A percentile compares a stretch with the other conserved stretches of the same genome.
phyloP scores from a whole-genome alignment of 2,329 filamentous ascomycete species.

The Metarhizium sp. region DNA sequence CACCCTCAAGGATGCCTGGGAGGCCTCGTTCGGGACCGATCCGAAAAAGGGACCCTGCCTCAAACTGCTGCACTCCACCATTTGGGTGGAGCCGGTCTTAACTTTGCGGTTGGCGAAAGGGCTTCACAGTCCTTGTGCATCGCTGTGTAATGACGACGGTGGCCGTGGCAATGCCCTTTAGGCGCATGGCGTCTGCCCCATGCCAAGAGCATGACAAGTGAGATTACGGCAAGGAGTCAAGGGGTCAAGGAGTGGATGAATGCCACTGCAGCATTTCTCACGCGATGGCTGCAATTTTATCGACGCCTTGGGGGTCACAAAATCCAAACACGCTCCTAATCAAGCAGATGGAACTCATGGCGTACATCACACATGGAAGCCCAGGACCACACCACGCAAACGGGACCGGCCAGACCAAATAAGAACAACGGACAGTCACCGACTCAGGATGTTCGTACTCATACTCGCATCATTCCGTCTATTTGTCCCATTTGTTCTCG shows the following conservation, averaged over 20 bases:
- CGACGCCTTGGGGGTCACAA: background rate
- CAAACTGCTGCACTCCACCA: background rate
- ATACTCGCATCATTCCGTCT: background rate
- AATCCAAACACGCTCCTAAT: background rate
- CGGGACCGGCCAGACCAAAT: background rate
- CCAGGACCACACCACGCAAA: background rate
- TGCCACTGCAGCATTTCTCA: background rate
- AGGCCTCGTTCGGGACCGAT: slow-evolving; percentile 8
- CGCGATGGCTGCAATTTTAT: background rate
- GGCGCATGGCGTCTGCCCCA: background rate
- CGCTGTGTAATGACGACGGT: slow-evolving; percentile 2
- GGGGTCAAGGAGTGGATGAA: background rate
- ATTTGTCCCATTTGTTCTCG: background rate
- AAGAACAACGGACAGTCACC: background rate
- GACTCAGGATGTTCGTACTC: background rate
- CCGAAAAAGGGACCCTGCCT: slow-evolving; percentile 2
- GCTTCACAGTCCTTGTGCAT: background rate
- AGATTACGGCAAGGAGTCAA: background rate
- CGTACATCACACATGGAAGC: background rate
- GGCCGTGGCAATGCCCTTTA: background rate
- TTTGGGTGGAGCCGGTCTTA: background rate
- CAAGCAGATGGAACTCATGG: background rate
- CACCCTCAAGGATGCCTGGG: slow-evolving; percentile 1
- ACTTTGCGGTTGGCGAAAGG: background rate
- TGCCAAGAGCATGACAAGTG: background rate